A percentile compares a stretch with the other conserved stretches of the same genome.
Evolutionary conservation across 2,329 filamentous ascomycete species (phyloP).

Genomic region (Ramularia endophylla): DNA sequence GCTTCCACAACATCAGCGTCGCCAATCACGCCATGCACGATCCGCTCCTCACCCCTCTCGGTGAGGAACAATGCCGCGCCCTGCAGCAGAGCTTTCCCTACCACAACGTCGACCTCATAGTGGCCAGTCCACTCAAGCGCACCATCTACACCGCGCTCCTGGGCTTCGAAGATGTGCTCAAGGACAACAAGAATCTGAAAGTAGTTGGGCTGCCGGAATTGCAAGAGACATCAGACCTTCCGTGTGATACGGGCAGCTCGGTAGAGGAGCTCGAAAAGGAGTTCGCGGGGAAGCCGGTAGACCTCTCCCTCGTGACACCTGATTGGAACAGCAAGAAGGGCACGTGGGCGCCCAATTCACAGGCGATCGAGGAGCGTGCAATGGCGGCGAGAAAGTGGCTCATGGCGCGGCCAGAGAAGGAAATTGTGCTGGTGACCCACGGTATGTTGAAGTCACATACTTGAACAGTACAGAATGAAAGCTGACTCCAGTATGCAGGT

Average conservation of each 20-base stretch:
- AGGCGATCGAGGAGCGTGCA: slow-evolving; percentile 56
- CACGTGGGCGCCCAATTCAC: slow-evolving; percentile 40
- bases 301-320: slow-evolving; percentile 52
- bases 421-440: slow-evolving; percentile 74
- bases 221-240: slow-evolving; percentile 69
- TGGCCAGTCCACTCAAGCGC: slow-evolving; percentile 73
- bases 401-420: slow-evolving; percentile 48
- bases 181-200: slow-evolving; percentile 38
- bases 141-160: slow-evolving; percentile 73
- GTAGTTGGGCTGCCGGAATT: slow-evolving; percentile 66
- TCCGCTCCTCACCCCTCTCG: slow-evolving; percentile 69
- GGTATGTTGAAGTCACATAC: slow-evolving; percentile 38
- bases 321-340: slow-evolving; percentile 67
- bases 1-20: slow-evolving; percentile 69
- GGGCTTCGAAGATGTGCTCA: slow-evolving; percentile 55
- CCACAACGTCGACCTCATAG: slow-evolving; percentile 63
- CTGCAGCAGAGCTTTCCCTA: slow-evolving; percentile 60
- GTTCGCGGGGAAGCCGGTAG: slow-evolving; percentile 57
- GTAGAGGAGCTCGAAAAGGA: slow-evolving; percentile 51
- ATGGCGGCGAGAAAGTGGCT: slow-evolving; percentile 56
- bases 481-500: slow-evolving; percentile 9
- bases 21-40: slow-evolving; percentile 71
- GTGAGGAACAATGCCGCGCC: slow-evolving; percentile 64
- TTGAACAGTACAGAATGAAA: background rate
- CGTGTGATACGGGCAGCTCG: slow-evolving; percentile 69